Base-by-base conservation (phyloP, 2,329 filamentous ascomycete species). In the Fusarium redolens region DNA sequence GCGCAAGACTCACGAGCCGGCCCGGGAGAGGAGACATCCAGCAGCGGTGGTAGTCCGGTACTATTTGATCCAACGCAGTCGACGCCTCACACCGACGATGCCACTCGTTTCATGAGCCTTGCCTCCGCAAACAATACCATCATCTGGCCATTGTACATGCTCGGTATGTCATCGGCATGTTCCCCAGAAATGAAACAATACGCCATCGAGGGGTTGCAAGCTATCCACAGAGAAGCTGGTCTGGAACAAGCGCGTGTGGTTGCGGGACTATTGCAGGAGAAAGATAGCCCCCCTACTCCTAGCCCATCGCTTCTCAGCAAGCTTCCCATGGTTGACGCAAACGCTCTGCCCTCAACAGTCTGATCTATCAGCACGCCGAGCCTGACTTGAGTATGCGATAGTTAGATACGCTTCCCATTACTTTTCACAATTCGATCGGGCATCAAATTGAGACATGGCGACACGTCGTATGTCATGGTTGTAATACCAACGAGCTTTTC, bases 141-240 rank as follows among this genome's bases (percentile, higher is more conserved):
- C 13, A 82, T 88, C 43, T 87, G 85, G 85, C 86, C 86, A 8
- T 79, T 88, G 7, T 88, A 86, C 61, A 82, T 84, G 15, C 81
- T 85, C 12, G 86, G 86, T 59, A 83, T 86, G 76, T 86, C 85
- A 25, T 84, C 85, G 2, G 83, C 82, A 6, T 86, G 85, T 65
- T 81, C 82, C 2, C 69, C 76, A 6, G 79, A 82, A 52, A 83
- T 83, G 72, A 83, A 82, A 52, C 77, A 80, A 6, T 88, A 86
- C 50, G 83, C 85, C 3, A 77, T 87, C 18, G 82, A 83, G 22
- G 79, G 85, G n/a, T 78, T 88, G 43, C 76, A 81, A 48, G 83
- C 83, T 14, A 82, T 88, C 30, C 82, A 84, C 61, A 78, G 80
- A 50, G 86, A 87, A 77, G 85, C 84, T 17, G 84, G 84, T 1